Base-by-base conservation (phyloP, 2,329 filamentous ascomycete genomes). In the Colletotrichum horii region DNA sequence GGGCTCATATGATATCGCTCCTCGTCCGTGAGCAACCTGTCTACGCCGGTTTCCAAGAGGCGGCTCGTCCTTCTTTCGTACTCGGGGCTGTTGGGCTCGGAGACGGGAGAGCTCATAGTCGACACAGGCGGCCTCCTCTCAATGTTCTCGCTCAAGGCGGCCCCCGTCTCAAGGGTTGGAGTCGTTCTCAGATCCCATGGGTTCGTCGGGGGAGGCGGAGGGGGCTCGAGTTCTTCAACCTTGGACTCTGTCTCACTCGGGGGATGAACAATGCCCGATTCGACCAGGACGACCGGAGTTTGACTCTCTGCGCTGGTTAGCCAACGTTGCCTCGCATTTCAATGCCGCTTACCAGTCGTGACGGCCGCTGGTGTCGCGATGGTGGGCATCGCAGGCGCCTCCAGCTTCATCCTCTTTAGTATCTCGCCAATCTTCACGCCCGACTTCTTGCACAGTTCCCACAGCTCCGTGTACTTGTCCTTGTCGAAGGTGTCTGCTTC, bases 391-490 rank as follows among this genome's bases (percentile, higher is more conserved):
- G 32, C 16, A 15, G 71, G 61, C 22, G 78, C 79, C 61, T 87
- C 85, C 15, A 91, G 84, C 79, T 88, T 91, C 87, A 91, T 88
- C 65, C 88, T 85, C 81, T 88, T 88, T 19, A 92, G 81, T 36
- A 89, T 86, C 66, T 91, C 87, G 64, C 86, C 82, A 15, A 91
- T 87, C 66, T 83, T 85, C 2, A 88, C 86, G 2, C 89, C 89
- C 2, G 87, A 85, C 66, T 86, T 87, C 70, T 89, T 85, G 19
- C 88, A 88, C 7, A 86, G 79, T 48, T 85, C 84, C 78, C 88
- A 87, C 6, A 91, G 82, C 77, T 89, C 85, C 22, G 83, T 80
- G 70, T 88, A 91, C 76, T 88, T 89, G 22, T 84, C 84, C 30
- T 83, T 80, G n/a, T 91, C 88, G 76, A 91, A 91, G 28, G 84